Percentiles rank a stretch among this genome's conserved stretches.
These are phyloP conservation scores for Beauveria scarabaeidicola DNA, from an alignment of 2,329 filamentous ascomycete species.

Conservation along the genomic window DNA sequence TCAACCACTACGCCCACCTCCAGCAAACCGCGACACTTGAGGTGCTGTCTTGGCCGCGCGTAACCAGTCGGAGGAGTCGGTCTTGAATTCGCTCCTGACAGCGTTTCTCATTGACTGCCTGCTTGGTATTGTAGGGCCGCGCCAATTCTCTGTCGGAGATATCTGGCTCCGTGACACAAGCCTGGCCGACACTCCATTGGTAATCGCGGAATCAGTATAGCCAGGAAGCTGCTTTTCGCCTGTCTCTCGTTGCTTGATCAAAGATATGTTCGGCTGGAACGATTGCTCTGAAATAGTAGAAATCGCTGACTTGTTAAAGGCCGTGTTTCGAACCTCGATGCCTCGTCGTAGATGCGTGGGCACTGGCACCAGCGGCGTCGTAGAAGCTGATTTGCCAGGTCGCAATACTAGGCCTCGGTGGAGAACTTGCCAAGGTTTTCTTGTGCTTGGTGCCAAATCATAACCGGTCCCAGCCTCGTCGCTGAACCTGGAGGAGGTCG, in stretches of 20 bases:
- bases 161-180: neutral
- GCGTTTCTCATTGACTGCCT: neutral
- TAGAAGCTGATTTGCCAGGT: constrained; percentile 11
- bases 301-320: neutral
- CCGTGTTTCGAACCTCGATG: neutral
- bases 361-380: constrained; percentile 18
- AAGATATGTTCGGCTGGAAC: neutral
- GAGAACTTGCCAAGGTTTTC: neutral
- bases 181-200: neutral
- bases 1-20: neutral
- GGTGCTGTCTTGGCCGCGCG: neutral
- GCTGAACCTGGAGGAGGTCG: constrained; percentile 13
- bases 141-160: neutral
- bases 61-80: neutral
- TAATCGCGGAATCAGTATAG: neutral
- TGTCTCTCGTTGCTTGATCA: neutral
- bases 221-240: neutral
- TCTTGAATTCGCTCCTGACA: neutral
- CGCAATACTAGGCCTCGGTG: neutral
- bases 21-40: neutral
- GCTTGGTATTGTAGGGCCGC: neutral
- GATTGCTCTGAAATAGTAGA: neutral
- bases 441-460: neutral
- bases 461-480: constrained; percentile 14
- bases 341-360: constrained; percentile 11